Evolutionary conservation across 2,329 filamentous ascomycete genomes (phyloP).

Genomic region (Botrytis medusae): DNA sequence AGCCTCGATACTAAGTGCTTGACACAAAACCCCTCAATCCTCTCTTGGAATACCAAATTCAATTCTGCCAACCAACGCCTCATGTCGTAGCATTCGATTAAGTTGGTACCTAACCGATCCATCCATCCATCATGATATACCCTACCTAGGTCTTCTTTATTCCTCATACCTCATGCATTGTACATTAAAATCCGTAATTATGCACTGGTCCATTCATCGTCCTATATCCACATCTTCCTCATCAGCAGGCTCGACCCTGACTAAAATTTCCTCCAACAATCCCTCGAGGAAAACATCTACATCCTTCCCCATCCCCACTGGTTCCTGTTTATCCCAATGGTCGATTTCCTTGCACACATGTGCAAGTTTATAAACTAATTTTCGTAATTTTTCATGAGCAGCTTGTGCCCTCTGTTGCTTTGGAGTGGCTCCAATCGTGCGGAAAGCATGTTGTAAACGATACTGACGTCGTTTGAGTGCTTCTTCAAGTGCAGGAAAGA

Average conservation of each 20-base stretch:
- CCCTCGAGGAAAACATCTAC: constrained; percentile 89
- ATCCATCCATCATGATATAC: constrained; percentile 17
- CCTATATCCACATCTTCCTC: constrained; percentile 36
- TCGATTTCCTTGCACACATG: constrained; percentile 89
- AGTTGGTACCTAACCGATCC: constrained; percentile 18
- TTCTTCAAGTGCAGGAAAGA: constrained; percentile 88
- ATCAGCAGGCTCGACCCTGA: constrained; percentile 81
- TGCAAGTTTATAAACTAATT: constrained; percentile 78
- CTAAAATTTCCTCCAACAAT: constrained; percentile 88
- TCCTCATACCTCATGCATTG: constrained; percentile 6
- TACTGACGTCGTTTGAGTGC: constrained; percentile 78
- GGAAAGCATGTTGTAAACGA: constrained; percentile 48
- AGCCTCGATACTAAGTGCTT: neutral
- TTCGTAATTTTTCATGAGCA: constrained; percentile 79
- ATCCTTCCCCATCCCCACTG: constrained; percentile 90
- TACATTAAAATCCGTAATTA: constrained; percentile 15
- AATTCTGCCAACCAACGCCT: constrained; percentile 22
- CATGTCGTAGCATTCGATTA: constrained; percentile 15
- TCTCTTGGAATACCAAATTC: constrained; percentile 17
- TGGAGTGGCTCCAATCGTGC: constrained; percentile 47
- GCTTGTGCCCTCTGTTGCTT: constrained; percentile 67
- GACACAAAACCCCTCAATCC: constrained; percentile 1
- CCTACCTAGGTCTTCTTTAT: neutral
- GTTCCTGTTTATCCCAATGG: constrained; percentile 78
- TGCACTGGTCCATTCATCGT: constrained; percentile 27